Percentiles rank a stretch among this genome's conserved stretches.
Evolutionary conservation across 2,329 filamentous ascomycete species (phyloP).

Genomic region (Colletotrichum endophyticum): DNA sequence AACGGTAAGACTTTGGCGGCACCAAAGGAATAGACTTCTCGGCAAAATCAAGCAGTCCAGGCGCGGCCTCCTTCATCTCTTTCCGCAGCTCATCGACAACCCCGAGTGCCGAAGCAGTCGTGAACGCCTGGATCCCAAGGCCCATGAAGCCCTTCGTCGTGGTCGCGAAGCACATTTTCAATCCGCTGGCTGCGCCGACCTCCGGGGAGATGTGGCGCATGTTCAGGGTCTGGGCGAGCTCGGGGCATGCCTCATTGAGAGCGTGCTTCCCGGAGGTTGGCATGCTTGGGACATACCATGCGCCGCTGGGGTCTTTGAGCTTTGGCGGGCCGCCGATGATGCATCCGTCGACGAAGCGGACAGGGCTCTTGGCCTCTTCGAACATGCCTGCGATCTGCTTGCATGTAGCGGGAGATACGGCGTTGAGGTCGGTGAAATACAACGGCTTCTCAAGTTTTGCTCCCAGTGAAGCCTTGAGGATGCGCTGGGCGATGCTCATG

Average conservation of each 20-base stretch:
- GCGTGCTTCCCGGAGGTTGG: slow-evolving; percentile 53
- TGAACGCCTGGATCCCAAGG: slow-evolving; percentile 72
- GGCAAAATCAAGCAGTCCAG: slow-evolving; percentile 48
- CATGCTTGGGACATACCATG: slow-evolving; percentile 47
- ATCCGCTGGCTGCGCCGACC: slow-evolving; percentile 60
- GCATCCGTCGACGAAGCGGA: slow-evolving; percentile 61
- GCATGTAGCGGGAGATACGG: slow-evolving; percentile 62
- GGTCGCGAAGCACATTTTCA: slow-evolving; percentile 71
- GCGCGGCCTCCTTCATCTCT: slow-evolving; percentile 57
- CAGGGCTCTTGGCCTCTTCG: slow-evolving; percentile 37
- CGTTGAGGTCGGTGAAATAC: slow-evolving; percentile 70
- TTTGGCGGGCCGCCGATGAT: slow-evolving; percentile 61
- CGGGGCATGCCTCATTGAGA: slow-evolving; percentile 42
- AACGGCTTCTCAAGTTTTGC: slow-evolving; percentile 42
- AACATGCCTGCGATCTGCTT: slow-evolving; percentile 50
- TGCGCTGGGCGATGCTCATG: slow-evolving; percentile 60
- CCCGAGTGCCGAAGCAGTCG: slow-evolving; percentile 68
- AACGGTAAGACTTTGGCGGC: slow-evolving; percentile 79
- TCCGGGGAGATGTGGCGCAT: slow-evolving; percentile 50
- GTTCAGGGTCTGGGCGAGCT: slow-evolving; percentile 50
- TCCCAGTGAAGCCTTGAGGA: slow-evolving; percentile 54
- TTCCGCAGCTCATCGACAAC: slow-evolving; percentile 63
- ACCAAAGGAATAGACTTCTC: slow-evolving; percentile 61
- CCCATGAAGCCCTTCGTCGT: slow-evolving; percentile 70
- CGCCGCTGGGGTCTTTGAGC: slow-evolving; percentile 25